A percentile compares a stretch with the other conserved stretches of the same genome.
phyloP scores from a whole-genome alignment of 352 stramenopile species.

The Phytophthora foliorum region DNA sequence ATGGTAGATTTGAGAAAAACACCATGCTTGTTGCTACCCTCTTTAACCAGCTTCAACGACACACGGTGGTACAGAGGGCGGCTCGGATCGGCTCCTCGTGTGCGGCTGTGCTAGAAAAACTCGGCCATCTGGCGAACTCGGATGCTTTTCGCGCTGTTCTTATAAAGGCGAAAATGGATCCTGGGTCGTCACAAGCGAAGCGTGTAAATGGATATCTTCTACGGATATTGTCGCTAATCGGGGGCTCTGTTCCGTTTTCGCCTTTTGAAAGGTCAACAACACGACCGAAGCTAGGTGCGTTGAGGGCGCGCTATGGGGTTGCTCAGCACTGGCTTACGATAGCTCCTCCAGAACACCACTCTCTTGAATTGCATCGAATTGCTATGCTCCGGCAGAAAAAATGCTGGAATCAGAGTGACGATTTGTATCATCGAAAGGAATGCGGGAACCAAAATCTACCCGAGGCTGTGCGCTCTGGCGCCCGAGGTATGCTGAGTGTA shows the following conservation, averaged over 20 bases:
- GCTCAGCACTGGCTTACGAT: conserved; percentile 1
- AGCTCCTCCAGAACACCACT: conserved; percentile 10
- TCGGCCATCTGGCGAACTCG: conserved; percentile 1
- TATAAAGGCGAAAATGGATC: background rate
- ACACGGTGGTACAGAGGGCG: background rate
- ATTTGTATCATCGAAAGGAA: no score
- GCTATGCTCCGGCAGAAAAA: no score
- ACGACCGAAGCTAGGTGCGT: background rate
- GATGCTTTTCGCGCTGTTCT: background rate
- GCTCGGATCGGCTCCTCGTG: background rate
- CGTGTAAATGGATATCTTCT: conserved; percentile 2
- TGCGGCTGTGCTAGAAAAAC: background rate
- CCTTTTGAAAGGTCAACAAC: background rate
- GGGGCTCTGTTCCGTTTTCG: conserved; percentile 5
- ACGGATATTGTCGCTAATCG: background rate
- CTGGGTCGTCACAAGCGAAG: background rate
- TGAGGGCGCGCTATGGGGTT: background rate
- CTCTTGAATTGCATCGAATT: conserved; percentile 13
- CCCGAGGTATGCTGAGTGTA: no score
- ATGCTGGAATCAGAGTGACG: no score
- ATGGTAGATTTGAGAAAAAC: conserved; percentile 10
- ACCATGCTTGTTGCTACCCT: background rate
- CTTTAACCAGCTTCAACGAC: conserved; percentile 13
- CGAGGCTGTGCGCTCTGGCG: no score
- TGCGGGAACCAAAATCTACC: no score